Percentiles rank a stretch among this genome's conserved stretches.
Evolutionary conservation across 768 basidiomycete species (phyloP).

Genomic region (Mycena galopus): DNA sequence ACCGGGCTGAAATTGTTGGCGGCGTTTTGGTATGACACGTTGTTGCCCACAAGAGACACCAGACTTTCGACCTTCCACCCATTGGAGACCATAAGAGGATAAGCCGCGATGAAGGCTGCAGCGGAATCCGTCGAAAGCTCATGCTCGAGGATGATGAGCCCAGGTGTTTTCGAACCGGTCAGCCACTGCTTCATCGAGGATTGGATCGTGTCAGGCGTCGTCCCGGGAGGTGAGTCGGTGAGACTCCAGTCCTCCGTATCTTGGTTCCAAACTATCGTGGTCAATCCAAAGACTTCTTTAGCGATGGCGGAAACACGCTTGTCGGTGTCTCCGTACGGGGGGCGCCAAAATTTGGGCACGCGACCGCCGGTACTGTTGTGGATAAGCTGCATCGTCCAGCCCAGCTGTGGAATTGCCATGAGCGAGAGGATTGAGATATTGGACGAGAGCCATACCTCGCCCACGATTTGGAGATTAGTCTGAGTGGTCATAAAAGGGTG

Average conservation of each 20-base stretch:
- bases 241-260: constrained; percentile 88
- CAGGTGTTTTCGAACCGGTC: constrained; percentile 74
- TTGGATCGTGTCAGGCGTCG: constrained; percentile 62
- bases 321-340: constrained; percentile 66
- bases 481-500: constrained; percentile 66
- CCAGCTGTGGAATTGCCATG: constrained; percentile 55
- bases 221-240: constrained; percentile 50
- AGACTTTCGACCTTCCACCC: constrained; percentile 81
- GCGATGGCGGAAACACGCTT: constrained; percentile 89
- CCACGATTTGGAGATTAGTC: constrained; percentile 60
- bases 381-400: constrained; percentile 72
- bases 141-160: constrained; percentile 90
- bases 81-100: constrained; percentile 70
- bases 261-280: constrained; percentile 89
- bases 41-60: constrained; percentile 55
- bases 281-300: constrained; percentile 82
- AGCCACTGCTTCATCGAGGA: constrained; percentile 69
- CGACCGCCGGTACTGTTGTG: constrained; percentile 69
- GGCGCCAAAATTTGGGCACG: constrained; percentile 73
- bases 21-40: constrained; percentile 63
- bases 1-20: constrained; percentile 34
- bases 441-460: constrained; percentile 18
- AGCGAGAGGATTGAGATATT: neutral
- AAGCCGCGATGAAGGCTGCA: constrained; percentile 74
- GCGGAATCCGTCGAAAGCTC: constrained; percentile 75